phyloP scores from a whole-genome alignment of 192 early-diverging fungal genomes.

The Podila clonocystis region DNA sequence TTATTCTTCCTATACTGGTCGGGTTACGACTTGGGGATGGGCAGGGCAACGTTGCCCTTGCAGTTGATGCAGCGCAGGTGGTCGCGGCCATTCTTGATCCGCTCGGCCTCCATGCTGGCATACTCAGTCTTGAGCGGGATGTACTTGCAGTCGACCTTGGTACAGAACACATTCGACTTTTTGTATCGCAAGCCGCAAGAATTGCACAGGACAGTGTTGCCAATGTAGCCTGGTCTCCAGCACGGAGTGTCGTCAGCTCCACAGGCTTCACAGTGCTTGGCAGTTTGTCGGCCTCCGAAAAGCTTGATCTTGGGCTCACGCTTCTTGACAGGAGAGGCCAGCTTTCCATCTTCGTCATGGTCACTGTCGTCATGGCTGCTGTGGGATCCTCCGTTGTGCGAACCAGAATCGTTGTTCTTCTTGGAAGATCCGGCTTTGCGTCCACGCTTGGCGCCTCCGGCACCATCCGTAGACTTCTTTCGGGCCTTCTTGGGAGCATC shows the following conservation, averaged over 20 bases:
- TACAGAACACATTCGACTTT: slow-evolving; percentile 53
- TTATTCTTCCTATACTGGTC: too few species aligned
- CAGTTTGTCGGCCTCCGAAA: background rate
- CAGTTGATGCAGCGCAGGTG: slow-evolving; percentile 37
- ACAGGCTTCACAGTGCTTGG: slow-evolving; percentile 48
- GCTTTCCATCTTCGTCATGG: background rate
- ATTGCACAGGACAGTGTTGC: slow-evolving; percentile 50
- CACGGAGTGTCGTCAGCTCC: slow-evolving; percentile 51
- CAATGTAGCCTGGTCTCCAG: slow-evolving; percentile 54
- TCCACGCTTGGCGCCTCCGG: slow-evolving; percentile 1
- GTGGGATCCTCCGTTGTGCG: background rate
- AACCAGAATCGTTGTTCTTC: background rate
- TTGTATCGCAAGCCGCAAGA: slow-evolving; percentile 56
- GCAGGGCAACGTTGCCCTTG: slow-evolving; percentile 24
- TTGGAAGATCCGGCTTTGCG: slow-evolving; percentile 1
- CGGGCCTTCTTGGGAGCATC: background rate
- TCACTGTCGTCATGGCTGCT: slow-evolving; percentile 1
- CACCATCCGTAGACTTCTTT: background rate
- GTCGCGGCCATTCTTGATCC: slow-evolving; percentile 22
- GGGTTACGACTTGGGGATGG: slow-evolving; percentile 20
- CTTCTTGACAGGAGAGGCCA: background rate
- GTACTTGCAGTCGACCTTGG: slow-evolving; percentile 52
- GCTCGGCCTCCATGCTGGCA: slow-evolving; percentile 51
- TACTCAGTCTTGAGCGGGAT: slow-evolving; percentile 58
- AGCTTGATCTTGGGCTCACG: slow-evolving; percentile 1